Base-by-base conservation (phyloP, 495 filamentous ascomycete genomes). In the Hyaloscypha hepaticicola region DNA sequence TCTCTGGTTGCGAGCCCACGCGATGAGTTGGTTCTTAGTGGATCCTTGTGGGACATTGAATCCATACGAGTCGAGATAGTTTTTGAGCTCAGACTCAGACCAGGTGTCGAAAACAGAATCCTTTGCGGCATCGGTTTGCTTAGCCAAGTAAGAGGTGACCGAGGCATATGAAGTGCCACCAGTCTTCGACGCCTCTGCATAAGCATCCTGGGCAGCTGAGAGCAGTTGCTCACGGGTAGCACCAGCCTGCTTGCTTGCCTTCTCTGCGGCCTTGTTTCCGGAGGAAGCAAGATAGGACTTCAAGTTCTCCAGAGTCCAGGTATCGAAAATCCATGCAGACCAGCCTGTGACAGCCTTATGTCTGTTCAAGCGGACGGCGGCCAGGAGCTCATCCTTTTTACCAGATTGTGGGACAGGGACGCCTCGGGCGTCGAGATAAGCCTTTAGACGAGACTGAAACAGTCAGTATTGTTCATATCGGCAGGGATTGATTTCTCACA, bases 321-420 rank as follows among this genome's bases (percentile, higher is more conserved):
- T 92, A 69, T 95, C 90, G 75, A 92, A 95, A 33, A 87, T 93
- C 89, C 91, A 94, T 24, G 89, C 87, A 61, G 79, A 88, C 77
- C 82, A 93, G 41, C 86, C 87, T 66, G 80, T 81, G 26, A 88
- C 82, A 57, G 87, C 89, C 80, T 88, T 89, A 80, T 93, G 88
- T 53, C 84, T 80, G 70, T 89, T 79, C 61, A 87, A 81, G 63
- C 90, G 85, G 6, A 93, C 91, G 63, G 87, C 79, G 29, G 90
- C 88, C 45, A 92, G 75, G 25, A 96, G 88, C 76, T 96, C 88
- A 69, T 94, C 89, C 55, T 84, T 87, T 80, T 90, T 92, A 61
- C 86, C 83, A 51, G 75, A 78, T 69, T 96, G 91, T 8, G 91
- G 91, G 29, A 92, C 88, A 22, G 91, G 90, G 59, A 87, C 74